These are phyloP conservation scores for Lactarius indigo DNA, from an alignment of 768 basidiomycete genomes.

Conservation along the genomic window DNA sequence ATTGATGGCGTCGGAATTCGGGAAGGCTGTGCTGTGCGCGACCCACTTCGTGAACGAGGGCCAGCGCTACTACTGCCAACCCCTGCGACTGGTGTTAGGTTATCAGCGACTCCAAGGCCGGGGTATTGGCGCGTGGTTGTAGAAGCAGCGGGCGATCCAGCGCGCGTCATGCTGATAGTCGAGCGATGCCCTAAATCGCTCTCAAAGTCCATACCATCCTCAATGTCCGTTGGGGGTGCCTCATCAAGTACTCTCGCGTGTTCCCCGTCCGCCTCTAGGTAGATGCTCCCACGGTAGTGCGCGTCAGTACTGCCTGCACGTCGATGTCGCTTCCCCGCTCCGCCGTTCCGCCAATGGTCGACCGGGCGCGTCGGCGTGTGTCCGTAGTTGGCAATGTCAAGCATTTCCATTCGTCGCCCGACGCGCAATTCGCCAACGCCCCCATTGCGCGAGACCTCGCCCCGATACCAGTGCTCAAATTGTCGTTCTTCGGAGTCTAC, in stretches of 20 bases:
- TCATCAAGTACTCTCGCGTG: slow-evolving; percentile 68
- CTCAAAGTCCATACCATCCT: slow-evolving; percentile 43
- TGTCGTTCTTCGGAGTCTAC: slow-evolving; percentile 78
- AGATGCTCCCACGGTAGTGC: slow-evolving; percentile 57
- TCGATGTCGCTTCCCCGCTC: slow-evolving; percentile 18
- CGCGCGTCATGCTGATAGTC: slow-evolving; percentile 4
- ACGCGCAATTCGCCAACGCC: slow-evolving; percentile 84
- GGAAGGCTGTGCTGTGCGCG: slow-evolving; percentile 21
- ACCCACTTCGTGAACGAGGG: slow-evolving; percentile 19
- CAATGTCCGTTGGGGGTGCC: slow-evolving; percentile 69
- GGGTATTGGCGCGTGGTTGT: slow-evolving; percentile 9
- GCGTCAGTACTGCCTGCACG: slow-evolving; percentile 64
- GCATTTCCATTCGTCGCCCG: slow-evolving; percentile 73
- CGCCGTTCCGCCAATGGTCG: slow-evolving; percentile 29
- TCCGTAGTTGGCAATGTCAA: slow-evolving; percentile 84
- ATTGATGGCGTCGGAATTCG: slow-evolving; percentile 24
- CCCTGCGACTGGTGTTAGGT: slow-evolving; percentile 7
- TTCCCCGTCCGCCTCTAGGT: slow-evolving; percentile 57
- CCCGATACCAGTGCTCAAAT: slow-evolving; percentile 89
- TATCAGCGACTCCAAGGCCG: slow-evolving; percentile 15
- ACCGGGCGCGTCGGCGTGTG: slow-evolving; percentile 39
- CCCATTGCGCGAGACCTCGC: slow-evolving; percentile 80
- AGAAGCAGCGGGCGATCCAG: not conserved
- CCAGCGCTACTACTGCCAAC: slow-evolving; percentile 5
- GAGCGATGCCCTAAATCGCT: slow-evolving; percentile 16